Conservation (phyloP, 768 basidiomycete species). For the Neoboletus subvelutipes region DNA sequence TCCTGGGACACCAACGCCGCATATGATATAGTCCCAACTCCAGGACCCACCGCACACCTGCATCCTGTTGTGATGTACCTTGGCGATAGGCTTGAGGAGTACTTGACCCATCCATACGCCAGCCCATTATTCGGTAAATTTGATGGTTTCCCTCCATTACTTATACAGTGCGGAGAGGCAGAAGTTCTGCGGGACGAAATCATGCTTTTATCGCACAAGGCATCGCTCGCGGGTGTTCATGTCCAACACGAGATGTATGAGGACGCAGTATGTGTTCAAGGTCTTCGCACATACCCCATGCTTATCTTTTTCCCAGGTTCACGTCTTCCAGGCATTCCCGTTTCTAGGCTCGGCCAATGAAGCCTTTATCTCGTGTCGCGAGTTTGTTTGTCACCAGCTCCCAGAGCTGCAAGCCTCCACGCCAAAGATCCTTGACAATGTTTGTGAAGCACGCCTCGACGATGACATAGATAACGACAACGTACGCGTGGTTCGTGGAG, state of each 20-base stretch:
- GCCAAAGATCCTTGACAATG: conserved; percentile 51
- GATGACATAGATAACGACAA: conserved; percentile 69
- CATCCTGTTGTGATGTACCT: conserved; percentile 95
- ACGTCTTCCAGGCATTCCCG: conserved; percentile 89
- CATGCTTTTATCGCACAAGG: conserved; percentile 90
- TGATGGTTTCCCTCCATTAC: conserved; percentile 78
- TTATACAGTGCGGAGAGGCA: conserved; percentile 91
- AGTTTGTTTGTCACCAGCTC: conserved; percentile 64
- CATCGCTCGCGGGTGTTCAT: conserved; percentile 78
- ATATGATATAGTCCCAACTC: conserved; percentile 81
- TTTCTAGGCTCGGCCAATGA: conserved; percentile 67
- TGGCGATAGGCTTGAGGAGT: conserved; percentile 74
- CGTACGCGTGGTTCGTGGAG: conserved; percentile 68
- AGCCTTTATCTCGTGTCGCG: conserved; percentile 67
- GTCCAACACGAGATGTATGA: conserved; percentile 89
- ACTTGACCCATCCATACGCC: conserved; percentile 94
- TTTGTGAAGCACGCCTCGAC: conserved; percentile 61
- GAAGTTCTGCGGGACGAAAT: conserved; percentile 96
- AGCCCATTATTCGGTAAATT: conserved; percentile 94
- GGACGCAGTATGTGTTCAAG: conserved; percentile 65
- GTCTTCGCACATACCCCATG: neutral
- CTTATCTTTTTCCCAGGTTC: conserved; percentile 50
- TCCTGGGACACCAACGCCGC: conserved; percentile 95
- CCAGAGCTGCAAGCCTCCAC: conserved; percentile 50
- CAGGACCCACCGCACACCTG: conserved; percentile 74